These are phyloP conservation scores for Botrytis deweyae DNA, from an alignment of 2,329 filamentous ascomycete genomes.

Conservation along the genomic window DNA sequence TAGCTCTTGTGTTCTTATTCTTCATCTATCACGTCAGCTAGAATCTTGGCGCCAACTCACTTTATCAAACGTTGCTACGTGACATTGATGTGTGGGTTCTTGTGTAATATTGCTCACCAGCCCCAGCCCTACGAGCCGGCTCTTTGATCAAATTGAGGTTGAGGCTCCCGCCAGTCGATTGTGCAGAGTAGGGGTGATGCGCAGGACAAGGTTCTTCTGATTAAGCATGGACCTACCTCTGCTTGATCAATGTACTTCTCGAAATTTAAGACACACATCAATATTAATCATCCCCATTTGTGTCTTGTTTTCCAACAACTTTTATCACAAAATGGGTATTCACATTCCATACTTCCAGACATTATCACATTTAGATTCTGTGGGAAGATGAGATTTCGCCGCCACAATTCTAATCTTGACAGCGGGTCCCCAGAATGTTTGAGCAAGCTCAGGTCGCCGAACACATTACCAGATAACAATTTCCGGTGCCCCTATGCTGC, in stretches of 20 bases:
- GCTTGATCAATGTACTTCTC: not conserved
- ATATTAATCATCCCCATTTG: not conserved
- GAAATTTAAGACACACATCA: not conserved
- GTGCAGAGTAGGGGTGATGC: not conserved
- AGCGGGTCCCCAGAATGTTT: slow-evolving; percentile 2
- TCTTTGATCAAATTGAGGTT: not conserved
- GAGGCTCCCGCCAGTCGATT: not conserved
- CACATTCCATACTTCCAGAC: not conserved
- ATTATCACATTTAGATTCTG: not conserved
- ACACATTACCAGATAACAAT: slow-evolving; percentile 5
- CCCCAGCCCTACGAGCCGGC: slow-evolving; percentile 14
- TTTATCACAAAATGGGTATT: not conserved
- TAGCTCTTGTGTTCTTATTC: slow-evolving; percentile 1
- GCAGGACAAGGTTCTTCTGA: not conserved
- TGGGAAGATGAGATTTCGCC: not conserved
- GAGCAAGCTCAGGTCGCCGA: slow-evolving; percentile 17
- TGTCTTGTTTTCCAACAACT: not conserved
- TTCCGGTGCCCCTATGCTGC: not conserved
- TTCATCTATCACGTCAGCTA: slow-evolving; percentile 18
- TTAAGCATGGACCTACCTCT: slow-evolving; percentile 9
- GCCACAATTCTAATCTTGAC: not conserved
- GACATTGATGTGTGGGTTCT: slow-evolving; percentile 16
- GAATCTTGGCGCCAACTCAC: slow-evolving; percentile 6
- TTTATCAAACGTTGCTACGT: slow-evolving; percentile 5
- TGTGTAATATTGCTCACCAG: slow-evolving; percentile 8